A percentile compares a stretch with the other conserved stretches of the same genome.
These are phyloP conservation scores for Rhinocladiella mackenziei DNA, from an alignment of 2,329 filamentous ascomycete genomes.

Conservation along the genomic window DNA sequence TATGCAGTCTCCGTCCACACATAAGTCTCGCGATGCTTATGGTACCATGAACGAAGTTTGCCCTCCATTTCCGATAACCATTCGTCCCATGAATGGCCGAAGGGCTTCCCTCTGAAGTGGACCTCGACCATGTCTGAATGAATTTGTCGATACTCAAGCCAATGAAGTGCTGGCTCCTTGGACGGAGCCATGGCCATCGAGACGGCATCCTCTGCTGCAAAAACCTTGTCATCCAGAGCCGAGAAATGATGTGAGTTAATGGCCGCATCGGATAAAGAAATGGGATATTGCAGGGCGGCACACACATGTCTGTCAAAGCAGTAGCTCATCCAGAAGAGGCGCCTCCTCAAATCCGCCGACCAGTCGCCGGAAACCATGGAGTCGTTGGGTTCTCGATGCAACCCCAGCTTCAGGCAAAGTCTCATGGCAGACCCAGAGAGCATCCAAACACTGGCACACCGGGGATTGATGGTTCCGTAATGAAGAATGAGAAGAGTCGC, in stretches of 20 bases:
- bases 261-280: constrained; percentile 17
- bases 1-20: constrained; percentile 2
- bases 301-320: constrained; percentile 19
- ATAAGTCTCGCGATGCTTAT: constrained; percentile 1
- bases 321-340: constrained; percentile 20
- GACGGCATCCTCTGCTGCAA: background rate
- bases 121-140: constrained; percentile 19
- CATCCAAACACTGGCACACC: constrained; percentile 19
- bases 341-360: constrained; percentile 10
- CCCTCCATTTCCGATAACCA: constrained; percentile 14
- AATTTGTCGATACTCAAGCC: constrained; percentile 12
- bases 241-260: constrained; percentile 9
- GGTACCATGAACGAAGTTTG: constrained; percentile 6
- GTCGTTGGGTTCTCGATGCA: constrained; percentile 17
- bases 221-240: background rate
- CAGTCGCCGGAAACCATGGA: background rate
- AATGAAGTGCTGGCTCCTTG: constrained; percentile 8
- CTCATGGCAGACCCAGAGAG: constrained; percentile 18
- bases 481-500: constrained; percentile 15
- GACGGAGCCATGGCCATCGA: background rate
- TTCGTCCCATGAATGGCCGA: constrained; percentile 13
- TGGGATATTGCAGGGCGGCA: constrained; percentile 15
- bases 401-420: constrained; percentile 15
- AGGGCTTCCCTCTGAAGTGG: constrained; percentile 13
- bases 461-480: constrained; percentile 17